Base-by-base conservation (phyloP, 2,329 filamentous ascomycete genomes). In the Zymoseptoria pseudotritici region DNA sequence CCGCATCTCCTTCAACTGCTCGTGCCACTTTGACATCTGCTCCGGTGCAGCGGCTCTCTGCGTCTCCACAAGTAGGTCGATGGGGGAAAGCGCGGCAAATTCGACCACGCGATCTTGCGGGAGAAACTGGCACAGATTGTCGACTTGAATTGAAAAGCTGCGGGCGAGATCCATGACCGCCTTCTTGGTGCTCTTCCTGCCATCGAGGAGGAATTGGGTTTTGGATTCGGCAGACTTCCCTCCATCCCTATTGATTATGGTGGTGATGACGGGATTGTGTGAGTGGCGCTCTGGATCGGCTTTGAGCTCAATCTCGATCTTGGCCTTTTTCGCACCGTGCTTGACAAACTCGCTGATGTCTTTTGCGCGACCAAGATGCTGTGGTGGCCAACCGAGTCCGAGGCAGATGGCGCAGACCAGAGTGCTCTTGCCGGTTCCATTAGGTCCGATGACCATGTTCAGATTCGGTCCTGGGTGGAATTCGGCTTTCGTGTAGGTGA, bases 391-490 rank as follows among this genome's bases (percentile, higher is more conserved):
- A 54, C 94, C 94, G 24, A 99, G 78, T 2, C 94, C 94, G 13
- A 99, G 77, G 71, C 94, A 97, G 66, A 99, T 96, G 52, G 94
- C 94, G 75, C 94, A 99, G 51, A 99, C 93, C 24, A 99, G 81
- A 0, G 94, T 97, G 76, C 93, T 97, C 77, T 99, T 99, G 58
- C 94, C 94, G 0, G 94, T 97, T 36, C 94, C 94, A 70, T 99
- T 99, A n/a, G 94, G 94, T 0, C 94, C 94, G 67, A 99, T 96
- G 57, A 99, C 87, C 93, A 99, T 97, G 73, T 99, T 99, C 70
- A 99, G 76, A 72, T 90, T 93, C 0, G 94, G 93, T 0, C 94
- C 94, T 11, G 91, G 91, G 60, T 88, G 85, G 74, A 97, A 97
- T 65, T 96, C 92, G 58, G 91, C 93, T 57, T 87, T 86, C 55